A percentile compares a stretch with the other conserved stretches of the same genome.
These are phyloP conservation scores for Nothophaeocryptopus gaeumannii DNA, from an alignment of 2,329 filamentous ascomycete species.

Conservation along the genomic window DNA sequence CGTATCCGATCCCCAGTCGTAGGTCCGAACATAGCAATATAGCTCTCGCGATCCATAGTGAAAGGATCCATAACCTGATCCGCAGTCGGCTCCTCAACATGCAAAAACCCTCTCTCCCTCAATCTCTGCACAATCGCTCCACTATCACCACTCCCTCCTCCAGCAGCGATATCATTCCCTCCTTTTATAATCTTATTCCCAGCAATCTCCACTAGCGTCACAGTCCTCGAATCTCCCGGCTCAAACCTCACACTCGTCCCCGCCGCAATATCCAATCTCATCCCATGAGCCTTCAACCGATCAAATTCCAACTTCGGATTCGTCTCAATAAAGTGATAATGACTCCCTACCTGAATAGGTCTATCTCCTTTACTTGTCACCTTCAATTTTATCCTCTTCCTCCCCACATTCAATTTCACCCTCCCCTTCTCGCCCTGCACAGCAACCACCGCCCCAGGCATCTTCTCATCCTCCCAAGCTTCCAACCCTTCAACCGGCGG, in stretches of 20 bases:
- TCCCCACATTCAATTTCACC: conserved; percentile 69
- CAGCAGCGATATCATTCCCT: conserved; percentile 76
- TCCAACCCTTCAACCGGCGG: conserved; percentile 54
- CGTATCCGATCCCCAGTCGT: conserved; percentile 83
- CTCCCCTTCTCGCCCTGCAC: conserved; percentile 61
- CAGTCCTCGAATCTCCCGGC: conserved; percentile 86
- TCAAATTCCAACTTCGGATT: conserved; percentile 90
- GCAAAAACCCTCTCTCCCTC: conserved; percentile 72
- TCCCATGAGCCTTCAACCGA: conserved; percentile 76
- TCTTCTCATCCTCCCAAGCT: conserved; percentile 62
- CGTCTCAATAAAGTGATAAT: conserved; percentile 95
- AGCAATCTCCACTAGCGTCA: conserved; percentile 83
- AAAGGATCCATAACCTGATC: conserved; percentile 59
- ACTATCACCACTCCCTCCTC: conserved; percentile 58
- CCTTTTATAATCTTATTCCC: conserved; percentile 77
- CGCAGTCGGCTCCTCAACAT: conserved; percentile 64
- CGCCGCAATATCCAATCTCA: conserved; percentile 81
- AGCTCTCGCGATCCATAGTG: conserved; percentile 73
- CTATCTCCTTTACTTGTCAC: conserved; percentile 86
- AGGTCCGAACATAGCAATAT: conserved; percentile 87
- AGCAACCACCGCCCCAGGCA: conserved; percentile 76
- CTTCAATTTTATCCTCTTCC: conserved; percentile 68
- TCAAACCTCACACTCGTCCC: conserved; percentile 93
- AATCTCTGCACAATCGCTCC: conserved; percentile 61
- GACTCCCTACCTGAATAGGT: conserved; percentile 85